phyloP scores from a whole-genome alignment of 192 early-diverging fungal species.

The Globomyces pollinis-pini region DNA sequence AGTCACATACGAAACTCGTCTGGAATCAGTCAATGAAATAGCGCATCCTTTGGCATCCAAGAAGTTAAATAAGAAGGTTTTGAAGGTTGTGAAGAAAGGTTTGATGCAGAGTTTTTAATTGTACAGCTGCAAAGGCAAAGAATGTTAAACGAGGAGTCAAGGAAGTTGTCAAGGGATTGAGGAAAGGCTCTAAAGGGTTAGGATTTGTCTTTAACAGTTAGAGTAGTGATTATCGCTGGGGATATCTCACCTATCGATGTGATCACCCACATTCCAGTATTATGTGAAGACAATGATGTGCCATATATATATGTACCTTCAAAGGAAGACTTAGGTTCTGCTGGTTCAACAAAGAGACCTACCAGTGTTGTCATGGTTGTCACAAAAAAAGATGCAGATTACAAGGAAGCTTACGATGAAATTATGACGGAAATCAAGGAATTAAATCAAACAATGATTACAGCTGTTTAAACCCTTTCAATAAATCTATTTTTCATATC shows the following conservation, averaged over 20 bases:
- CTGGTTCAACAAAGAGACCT: conserved; percentile 90
- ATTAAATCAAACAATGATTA: neutral
- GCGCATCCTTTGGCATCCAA: conserved; percentile 76
- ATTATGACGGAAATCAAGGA: conserved; percentile 63
- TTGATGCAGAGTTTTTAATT: conserved; percentile 44
- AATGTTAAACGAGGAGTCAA: conserved; percentile 91
- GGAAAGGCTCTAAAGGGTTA: conserved; percentile 89
- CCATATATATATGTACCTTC: conserved; percentile 95
- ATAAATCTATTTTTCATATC: too few species aligned
- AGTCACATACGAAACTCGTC: conserved; percentile 43
- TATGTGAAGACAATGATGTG: conserved; percentile 93
- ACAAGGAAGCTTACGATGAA: conserved; percentile 82
- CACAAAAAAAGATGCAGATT: conserved; percentile 69
- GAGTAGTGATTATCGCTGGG: conserved; percentile 88
- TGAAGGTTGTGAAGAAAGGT: conserved; percentile 87
- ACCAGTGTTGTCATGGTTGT: conserved; percentile 89
- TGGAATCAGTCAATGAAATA: conserved; percentile 57
- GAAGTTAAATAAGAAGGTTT: conserved; percentile 76
- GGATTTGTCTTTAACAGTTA: conserved; percentile 8
- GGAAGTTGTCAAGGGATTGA: conserved; percentile 93
- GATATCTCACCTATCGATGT: conserved; percentile 97
- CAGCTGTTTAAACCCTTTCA: neutral
- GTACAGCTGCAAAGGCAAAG: conserved; percentile 81
- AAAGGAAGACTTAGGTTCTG: conserved; percentile 89
- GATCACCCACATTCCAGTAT: conserved; percentile 91